Conservation (phyloP, 2,329 filamentous ascomycete genomes). For the Aphanoascus verrucosus region DNA sequence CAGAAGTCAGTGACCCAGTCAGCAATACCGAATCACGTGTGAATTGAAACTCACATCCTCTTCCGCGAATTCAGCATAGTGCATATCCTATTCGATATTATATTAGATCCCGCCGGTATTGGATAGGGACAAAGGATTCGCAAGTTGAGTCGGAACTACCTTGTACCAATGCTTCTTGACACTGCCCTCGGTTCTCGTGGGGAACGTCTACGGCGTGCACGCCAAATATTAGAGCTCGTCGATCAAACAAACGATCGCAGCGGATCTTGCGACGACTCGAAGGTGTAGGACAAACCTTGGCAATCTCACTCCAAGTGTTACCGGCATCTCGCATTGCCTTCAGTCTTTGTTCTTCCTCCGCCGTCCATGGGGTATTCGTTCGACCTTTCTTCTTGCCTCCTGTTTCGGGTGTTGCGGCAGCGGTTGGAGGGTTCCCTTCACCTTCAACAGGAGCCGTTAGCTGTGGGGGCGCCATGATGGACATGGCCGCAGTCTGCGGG, state of each 20-base stretch:
- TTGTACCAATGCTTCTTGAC: conserved; percentile 99
- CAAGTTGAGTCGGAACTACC: conserved; percentile 41
- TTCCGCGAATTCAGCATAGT: conserved; percentile 96
- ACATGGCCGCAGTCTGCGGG: conserved; percentile 26
- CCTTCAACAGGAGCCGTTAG: conserved; percentile 22
- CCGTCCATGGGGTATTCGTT: conserved; percentile 98
- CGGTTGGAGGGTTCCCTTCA: conserved; percentile 24
- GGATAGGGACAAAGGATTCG: not conserved
- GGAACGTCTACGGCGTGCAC: conserved; percentile 58
- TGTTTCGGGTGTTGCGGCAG: conserved; percentile 45
- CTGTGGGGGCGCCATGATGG: conserved; percentile 29
- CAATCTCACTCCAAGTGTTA: conserved; percentile 95
- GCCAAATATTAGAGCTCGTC: conserved; percentile 16
- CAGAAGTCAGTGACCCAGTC: conserved; percentile 5
- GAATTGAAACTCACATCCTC: conserved; percentile 58
- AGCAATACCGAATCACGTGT: conserved; percentile 17
- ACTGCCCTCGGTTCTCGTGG: conserved; percentile 84
- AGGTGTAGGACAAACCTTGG: conserved; percentile 55
- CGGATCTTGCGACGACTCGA: not conserved
- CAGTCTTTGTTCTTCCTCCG: conserved; percentile 79
- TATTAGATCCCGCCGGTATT: not conserved
- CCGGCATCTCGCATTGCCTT: conserved; percentile 91
- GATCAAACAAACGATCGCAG: not conserved
- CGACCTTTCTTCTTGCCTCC: conserved; percentile 66
- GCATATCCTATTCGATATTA: conserved; percentile 67